Evolutionary conservation across 2,329 filamentous ascomycete genomes (phyloP).

Genomic region (Pseudopyrenochaeta lycopersici): DNA sequence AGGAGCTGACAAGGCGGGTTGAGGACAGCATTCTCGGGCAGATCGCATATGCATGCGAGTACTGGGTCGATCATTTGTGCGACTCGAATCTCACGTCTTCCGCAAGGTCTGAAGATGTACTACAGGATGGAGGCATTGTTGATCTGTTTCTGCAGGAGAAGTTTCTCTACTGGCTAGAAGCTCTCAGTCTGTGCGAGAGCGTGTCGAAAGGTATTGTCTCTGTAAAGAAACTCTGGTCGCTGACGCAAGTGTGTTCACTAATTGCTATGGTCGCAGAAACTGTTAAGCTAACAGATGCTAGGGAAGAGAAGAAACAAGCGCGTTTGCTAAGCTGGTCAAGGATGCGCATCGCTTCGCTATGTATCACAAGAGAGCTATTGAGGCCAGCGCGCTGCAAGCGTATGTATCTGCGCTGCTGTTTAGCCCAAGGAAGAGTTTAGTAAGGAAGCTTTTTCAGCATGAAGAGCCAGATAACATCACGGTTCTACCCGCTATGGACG

Average conservation of each 20-base stretch:
- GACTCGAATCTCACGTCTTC: no score
- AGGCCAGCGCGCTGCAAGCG: conserved; percentile 28
- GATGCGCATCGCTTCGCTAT: not conserved
- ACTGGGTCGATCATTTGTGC: conserved; percentile 47
- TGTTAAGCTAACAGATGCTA: not conserved
- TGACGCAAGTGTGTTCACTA: conserved; percentile 5
- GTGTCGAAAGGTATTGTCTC: conserved; percentile 6
- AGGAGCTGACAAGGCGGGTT: conserved; percentile 10
- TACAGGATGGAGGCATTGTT: no score
- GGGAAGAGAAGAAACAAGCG: no score
- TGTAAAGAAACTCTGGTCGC: conserved; percentile 7
- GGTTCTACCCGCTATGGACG: conserved; percentile 14
- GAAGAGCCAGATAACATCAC: conserved; percentile 24
- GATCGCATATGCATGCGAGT: conserved; percentile 38
- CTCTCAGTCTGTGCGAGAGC: conserved; percentile 14
- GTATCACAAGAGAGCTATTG: conserved; percentile 15
- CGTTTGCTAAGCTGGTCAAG: not conserved
- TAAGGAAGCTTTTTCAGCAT: conserved; percentile 19
- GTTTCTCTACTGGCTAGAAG: no score
- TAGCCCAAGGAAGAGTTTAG: conserved; percentile 24
- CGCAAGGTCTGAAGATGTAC: conserved; percentile 4
- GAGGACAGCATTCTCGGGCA: conserved; percentile 25
- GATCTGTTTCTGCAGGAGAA: no score
- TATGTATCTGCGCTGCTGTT: conserved; percentile 35
- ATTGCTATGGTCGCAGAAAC: not conserved